Evolutionary conservation across 2,329 filamentous ascomycete genomes (phyloP).

Genomic region (Nemania sp.): DNA sequence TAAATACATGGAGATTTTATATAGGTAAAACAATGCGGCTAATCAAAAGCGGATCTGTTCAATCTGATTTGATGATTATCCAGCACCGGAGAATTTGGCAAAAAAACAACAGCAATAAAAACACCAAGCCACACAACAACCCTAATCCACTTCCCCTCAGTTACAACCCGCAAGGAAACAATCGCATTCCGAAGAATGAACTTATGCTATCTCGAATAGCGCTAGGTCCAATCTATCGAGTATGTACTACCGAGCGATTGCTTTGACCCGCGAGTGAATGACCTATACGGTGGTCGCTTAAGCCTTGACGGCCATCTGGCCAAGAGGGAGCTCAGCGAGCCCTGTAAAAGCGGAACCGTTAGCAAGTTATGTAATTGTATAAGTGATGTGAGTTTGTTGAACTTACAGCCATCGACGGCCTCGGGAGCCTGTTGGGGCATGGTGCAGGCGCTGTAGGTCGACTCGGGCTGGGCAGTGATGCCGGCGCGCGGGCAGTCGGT

Average conservation of each 20-base stretch:
- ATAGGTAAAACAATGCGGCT: background rate
- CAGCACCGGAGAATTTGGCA: background rate
- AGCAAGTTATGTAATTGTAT: no score
- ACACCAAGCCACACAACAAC: no score
- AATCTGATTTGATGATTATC: slow-evolving; percentile 14
- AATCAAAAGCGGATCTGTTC: slow-evolving; percentile 1
- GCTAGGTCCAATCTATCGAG: no score
- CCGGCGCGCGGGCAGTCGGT: slow-evolving; percentile 47
- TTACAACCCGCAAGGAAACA: no score
- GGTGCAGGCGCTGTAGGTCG: slow-evolving; percentile 51
- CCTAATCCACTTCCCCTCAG: no score
- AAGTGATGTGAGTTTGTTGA: background rate
- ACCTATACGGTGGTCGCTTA: slow-evolving; percentile 18
- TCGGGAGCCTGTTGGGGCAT: slow-evolving; percentile 52
- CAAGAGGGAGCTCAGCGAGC: slow-evolving; percentile 38
- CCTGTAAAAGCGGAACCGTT: slow-evolving; percentile 24
- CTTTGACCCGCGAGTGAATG: background rate
- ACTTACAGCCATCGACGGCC: slow-evolving; percentile 53
- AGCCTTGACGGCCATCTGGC: slow-evolving; percentile 39
- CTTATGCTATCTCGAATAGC: background rate
- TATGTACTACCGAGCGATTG: background rate
- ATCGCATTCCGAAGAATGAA: no score
- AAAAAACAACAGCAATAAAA: no score
- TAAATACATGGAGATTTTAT: slow-evolving; percentile 12
- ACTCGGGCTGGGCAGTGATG: slow-evolving; percentile 50